Conservation (phyloP, 225 moss, liverwort and hornwort species). For the Marchantia paleacea region DNA sequence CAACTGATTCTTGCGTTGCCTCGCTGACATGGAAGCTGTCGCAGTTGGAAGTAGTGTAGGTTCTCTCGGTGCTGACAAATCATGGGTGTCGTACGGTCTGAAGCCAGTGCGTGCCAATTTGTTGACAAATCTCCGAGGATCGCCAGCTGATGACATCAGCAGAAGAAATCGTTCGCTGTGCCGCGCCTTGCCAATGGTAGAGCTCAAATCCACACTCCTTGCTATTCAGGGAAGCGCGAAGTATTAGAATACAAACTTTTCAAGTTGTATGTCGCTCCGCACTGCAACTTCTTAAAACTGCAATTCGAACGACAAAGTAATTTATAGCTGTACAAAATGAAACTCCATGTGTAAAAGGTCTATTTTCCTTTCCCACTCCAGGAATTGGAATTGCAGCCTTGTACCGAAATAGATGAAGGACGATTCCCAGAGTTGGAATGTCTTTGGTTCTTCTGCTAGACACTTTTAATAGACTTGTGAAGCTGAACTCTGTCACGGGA, state of each 20-base stretch:
- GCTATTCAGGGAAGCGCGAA: not conserved
- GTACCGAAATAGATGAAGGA: too few relatives aligned
- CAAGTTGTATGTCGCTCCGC: not conserved
- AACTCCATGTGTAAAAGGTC: too few relatives aligned
- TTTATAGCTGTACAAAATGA: too few relatives aligned
- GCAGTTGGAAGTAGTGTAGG: not conserved
- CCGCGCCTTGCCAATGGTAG: not conserved
- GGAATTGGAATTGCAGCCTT: too few relatives aligned
- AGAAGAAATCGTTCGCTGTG: not conserved
- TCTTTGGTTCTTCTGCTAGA: too few relatives aligned
- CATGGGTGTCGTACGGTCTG: not conserved
- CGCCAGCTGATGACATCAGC: not conserved
- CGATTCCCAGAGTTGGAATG: too few relatives aligned
- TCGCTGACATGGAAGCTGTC: slow-evolving; percentile 2
- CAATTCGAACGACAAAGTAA: too few relatives aligned
- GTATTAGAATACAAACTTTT: too few relatives aligned
- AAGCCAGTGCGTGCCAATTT: not conserved
- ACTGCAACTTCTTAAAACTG: too few relatives aligned
- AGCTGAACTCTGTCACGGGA: not conserved
- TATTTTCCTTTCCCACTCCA: too few relatives aligned
- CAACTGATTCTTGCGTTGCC: not conserved
- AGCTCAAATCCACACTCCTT: not conserved
- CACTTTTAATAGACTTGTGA: too few relatives aligned
- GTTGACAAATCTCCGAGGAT: too few relatives aligned
- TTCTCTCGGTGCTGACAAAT: not conserved